Base-by-base conservation (phyloP, 441 rosid species). In the Eugenia klotzschiana region DNA sequence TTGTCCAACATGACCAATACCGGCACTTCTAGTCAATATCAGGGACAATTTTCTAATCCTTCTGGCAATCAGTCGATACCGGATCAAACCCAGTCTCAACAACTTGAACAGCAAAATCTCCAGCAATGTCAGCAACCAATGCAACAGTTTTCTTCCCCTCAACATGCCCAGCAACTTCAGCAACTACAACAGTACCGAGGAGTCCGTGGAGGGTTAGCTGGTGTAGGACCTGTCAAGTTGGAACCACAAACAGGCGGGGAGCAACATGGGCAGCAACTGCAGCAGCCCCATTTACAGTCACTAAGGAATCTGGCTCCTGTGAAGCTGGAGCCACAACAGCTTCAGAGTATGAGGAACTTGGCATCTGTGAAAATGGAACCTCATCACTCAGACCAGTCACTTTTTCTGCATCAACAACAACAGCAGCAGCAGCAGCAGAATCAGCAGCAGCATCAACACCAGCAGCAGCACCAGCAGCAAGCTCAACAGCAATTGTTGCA, bases 351-450 rank as follows among this genome's bases (percentile, higher is more conserved):
- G 46, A 86, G 85, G 81, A 82, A 82, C 84, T 51, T 87, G 23
- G 87, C 83, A 40, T 79, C 89, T 43, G 87, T 88, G n/a, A 88
- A 87, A 69, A 50, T 86, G 87, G 92, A 88, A 58, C 83, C 49
- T 8, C 84, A 86, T 74, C 92, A 79, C 80, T 83, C 88, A 51
- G 90, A 87, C 80, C 88, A 85, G 40, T 80, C 88, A 33, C 64
- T 83, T 86, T 81, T 87, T 82, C 56, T 86, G 82, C 90, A 86
- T 56, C 87, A 84, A 83, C 88, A 88, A 77, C 89, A 87, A 11
- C 89, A 79, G 27, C 83, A 82, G 20, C 88, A 88, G 37, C 86
- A 84, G 29, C 40, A 37, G 40, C 40, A 37, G 40, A 86, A 87
- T 33, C 90, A 88, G 57, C 90, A 83, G 85, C 89, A 86, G 82